Conservation (phyloP, 2,329 filamentous ascomycete species). For the Xylariaceae sp. region DNA sequence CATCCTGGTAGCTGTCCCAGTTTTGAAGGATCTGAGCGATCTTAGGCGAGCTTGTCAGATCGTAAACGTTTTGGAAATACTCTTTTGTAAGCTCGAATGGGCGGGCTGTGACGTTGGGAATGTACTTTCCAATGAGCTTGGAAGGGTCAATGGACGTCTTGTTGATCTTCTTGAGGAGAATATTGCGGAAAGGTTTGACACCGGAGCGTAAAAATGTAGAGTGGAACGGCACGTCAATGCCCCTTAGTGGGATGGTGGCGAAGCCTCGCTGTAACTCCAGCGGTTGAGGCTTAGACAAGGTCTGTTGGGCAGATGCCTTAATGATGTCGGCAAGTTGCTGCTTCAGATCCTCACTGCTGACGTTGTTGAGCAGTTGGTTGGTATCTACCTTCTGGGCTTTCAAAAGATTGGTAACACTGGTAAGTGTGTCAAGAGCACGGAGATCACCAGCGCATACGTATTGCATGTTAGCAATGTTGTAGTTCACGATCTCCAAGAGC, state of each 20-base stretch:
- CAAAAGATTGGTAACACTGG: slow-evolving; percentile 86
- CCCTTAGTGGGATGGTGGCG: slow-evolving; percentile 91
- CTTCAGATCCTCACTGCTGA: slow-evolving; percentile 88
- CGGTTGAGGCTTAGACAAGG: slow-evolving; percentile 81
- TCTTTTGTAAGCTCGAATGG: slow-evolving; percentile 96
- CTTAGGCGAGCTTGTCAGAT: slow-evolving; percentile 77
- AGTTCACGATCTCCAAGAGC: slow-evolving; percentile 99
- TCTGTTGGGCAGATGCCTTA: slow-evolving; percentile 78
- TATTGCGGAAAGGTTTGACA: slow-evolving; percentile 97
- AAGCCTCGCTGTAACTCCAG: slow-evolving; percentile 91
- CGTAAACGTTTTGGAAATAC: slow-evolving; percentile 99
- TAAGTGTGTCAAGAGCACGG: slow-evolving; percentile 65
- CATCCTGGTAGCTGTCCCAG: slow-evolving; percentile 69
- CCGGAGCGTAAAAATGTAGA: slow-evolving; percentile 95
- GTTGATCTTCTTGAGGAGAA: slow-evolving; percentile 99
- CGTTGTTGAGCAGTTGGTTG: slow-evolving; percentile 79
- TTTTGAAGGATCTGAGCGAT: slow-evolving; percentile 81
- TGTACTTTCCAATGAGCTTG: slow-evolving; percentile 97
- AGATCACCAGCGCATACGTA: slow-evolving; percentile 70
- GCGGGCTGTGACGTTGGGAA: slow-evolving; percentile 94
- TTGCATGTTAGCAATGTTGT: slow-evolving; percentile 74
- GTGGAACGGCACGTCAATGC: slow-evolving; percentile 99
- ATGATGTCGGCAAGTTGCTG: slow-evolving; percentile 88
- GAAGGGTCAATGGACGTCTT: slow-evolving; percentile 97
- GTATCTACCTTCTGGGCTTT: slow-evolving; percentile 98